Base-by-base conservation (phyloP, 768 basidiomycete species). In the Serpula lacrymans region DNA sequence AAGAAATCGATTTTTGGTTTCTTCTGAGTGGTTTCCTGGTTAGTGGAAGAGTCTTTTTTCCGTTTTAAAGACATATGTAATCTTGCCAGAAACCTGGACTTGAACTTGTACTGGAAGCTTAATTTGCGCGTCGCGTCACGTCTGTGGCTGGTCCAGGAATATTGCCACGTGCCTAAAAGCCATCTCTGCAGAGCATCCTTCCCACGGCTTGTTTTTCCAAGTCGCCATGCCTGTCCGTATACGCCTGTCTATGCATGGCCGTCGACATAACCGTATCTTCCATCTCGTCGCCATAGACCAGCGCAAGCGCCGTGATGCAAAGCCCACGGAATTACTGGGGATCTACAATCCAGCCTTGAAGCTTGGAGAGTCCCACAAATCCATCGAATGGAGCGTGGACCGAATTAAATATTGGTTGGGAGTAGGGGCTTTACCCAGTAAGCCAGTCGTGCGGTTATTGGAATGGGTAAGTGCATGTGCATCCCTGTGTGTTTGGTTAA, bases 401-500 rank as follows among this genome's bases (percentile, higher is more conserved):
- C 79, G 95, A 58, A 89, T 98, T 59, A 74, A 75, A 43, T 91
- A 88, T 55, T 98, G 95, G 95, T 62, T 97, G 27, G 74, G 74
- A 24, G 78, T 84, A 13, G 94, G 93, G 0, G 95, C 95, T 24
- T 61, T 76, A 45, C 95, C 95, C 1, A 85, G 80, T 32, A 81
- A 82, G 55, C 72, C 84, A 5, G 89, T 88, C 4, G 77, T 84
- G 28, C 82, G 74, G 52, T 54, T 97, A 49, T 63, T 98, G 54
- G 81, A 86, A 57, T 68, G 82, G 72, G 95, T 92, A 53, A 54
- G 86, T 72, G 47, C 35, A 8, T 44, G n/a, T 37, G 14, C 43
- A 28, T n/a, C n/a, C n/a, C n/a, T n/a, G 13, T 13, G 33, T 27
- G 18, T 37, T 27, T n/a, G 17, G n/a, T 25, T 28, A 11, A 21